A percentile compares a stretch with the other conserved stretches of the same genome.
Conservation (phyloP, 495 filamentous ascomycete species). For the Aspergillus steynii region DNA sequence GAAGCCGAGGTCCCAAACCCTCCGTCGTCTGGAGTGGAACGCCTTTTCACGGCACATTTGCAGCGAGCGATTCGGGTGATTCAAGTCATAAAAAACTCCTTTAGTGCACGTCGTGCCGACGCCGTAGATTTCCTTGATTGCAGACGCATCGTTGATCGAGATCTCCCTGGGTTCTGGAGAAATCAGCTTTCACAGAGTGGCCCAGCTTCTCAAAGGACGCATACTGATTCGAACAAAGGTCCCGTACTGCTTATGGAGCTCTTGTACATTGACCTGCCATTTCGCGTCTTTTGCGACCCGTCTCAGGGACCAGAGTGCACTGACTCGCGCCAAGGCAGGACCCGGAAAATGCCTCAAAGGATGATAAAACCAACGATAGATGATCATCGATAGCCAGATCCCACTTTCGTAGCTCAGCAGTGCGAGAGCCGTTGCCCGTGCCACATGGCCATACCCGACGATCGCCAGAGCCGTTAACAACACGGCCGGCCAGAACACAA, state of each 20-base stretch:
- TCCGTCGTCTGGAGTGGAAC: conserved; percentile 8
- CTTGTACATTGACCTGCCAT: conserved; percentile 13
- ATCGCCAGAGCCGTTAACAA: neutral
- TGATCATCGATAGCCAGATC: conserved; percentile 13
- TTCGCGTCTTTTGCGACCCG: conserved; percentile 4
- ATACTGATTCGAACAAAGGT: conserved; percentile 17
- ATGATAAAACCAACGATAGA: conserved; percentile 15
- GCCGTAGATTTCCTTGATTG: conserved; percentile 10
- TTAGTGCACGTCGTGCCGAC: conserved; percentile 12
- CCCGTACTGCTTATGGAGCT: conserved; percentile 14
- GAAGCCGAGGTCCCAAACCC: conserved; percentile 15
- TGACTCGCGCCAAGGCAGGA: conserved; percentile 3
- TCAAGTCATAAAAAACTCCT: conserved; percentile 14
- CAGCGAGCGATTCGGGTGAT: conserved; percentile 15
- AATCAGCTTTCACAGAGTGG: neutral
- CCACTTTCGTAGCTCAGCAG: conserved; percentile 4
- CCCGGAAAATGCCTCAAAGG: conserved; percentile 8
- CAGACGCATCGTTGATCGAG: conserved; percentile 14
- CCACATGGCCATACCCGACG: neutral
- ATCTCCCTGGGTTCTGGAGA: conserved; percentile 12
- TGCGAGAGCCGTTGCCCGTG: neutral
- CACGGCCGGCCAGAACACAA: neutral
- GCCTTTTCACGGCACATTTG: conserved; percentile 13
- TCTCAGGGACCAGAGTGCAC: conserved; percentile 10
- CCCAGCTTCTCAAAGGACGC: neutral